Evolutionary conservation across 1,139 yeast species (phyloP).

Genomic region (Suhomyces atakaporum): DNA sequence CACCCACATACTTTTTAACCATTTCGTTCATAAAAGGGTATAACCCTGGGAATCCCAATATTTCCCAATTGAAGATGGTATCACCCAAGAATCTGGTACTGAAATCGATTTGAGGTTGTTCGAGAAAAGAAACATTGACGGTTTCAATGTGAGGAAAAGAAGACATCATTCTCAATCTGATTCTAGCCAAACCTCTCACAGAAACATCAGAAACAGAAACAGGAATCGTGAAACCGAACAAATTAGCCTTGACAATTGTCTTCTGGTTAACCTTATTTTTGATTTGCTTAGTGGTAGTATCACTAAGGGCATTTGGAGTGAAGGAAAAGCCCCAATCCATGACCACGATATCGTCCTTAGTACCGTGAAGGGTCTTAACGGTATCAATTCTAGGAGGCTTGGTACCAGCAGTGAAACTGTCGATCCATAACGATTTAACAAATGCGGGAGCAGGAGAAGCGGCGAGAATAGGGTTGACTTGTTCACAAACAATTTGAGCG

Average conservation of each 20-base stretch:
- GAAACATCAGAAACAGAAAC: conserved; percentile 63
- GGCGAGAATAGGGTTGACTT: conserved; percentile 80
- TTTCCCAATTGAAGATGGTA: conserved; percentile 80
- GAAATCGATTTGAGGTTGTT: conserved; percentile 87
- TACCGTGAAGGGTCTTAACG: conserved; percentile 85
- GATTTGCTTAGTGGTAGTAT: conserved; percentile 79
- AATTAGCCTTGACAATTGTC: conserved; percentile 62
- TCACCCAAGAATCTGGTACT: conserved; percentile 75
- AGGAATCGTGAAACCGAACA: conserved; percentile 71
- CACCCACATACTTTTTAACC: conserved; percentile 84
- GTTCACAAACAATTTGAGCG: conserved; percentile 80
- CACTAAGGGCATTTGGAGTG: conserved; percentile 86
- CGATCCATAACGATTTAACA: conserved; percentile 79
- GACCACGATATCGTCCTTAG: conserved; percentile 87
- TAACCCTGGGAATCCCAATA: conserved; percentile 83
- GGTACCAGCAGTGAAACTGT: conserved; percentile 87
- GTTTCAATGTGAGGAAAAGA: conserved; percentile 93
- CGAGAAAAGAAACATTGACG: conserved; percentile 77
- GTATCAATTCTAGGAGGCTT: conserved; percentile 92
- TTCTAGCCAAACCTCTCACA: conserved; percentile 67
- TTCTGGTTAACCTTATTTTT: conserved; percentile 82
- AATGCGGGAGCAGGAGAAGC: conserved; percentile 80
- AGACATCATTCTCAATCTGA: conserved; percentile 85
- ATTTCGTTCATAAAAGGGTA: conserved; percentile 78
- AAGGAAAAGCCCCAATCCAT: conserved; percentile 95